These are phyloP conservation scores for Saccharomyces hybrid DNA, from an alignment of 1,139 yeast genomes.

Conservation along the genomic window DNA sequence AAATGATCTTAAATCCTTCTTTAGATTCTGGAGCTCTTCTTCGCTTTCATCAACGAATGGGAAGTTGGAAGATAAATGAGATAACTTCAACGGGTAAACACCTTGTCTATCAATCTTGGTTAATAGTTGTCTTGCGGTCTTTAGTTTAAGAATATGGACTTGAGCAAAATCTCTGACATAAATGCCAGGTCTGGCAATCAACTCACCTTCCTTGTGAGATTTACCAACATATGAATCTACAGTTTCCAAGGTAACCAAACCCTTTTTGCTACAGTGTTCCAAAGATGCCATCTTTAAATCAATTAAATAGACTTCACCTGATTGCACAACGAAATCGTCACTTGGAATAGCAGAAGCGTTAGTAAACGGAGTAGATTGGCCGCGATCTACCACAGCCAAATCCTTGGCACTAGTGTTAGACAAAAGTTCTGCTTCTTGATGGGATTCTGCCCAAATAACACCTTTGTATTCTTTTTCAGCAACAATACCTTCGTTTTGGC, in stretches of 20 bases:
- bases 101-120: slow-evolving; percentile 70
- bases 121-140: slow-evolving; percentile 65
- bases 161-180: slow-evolving; percentile 82
- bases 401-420: slow-evolving; percentile 38
- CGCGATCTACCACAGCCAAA: slow-evolving; percentile 35
- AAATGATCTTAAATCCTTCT: slow-evolving; percentile 48
- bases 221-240: slow-evolving; percentile 58
- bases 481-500: slow-evolving; percentile 87
- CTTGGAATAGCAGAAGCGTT: slow-evolving; percentile 51
- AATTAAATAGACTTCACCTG: slow-evolving; percentile 83
- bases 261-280: slow-evolving; percentile 46
- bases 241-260: slow-evolving; percentile 59
- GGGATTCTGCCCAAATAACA: slow-evolving; percentile 82
- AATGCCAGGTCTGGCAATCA: slow-evolving; percentile 61
- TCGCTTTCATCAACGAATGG: slow-evolving; percentile 42
- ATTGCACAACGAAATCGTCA: slow-evolving; percentile 63
- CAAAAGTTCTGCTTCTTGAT: slow-evolving; percentile 60
- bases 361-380: slow-evolving; percentile 27
- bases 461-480: slow-evolving; percentile 92
- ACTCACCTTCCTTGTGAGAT: slow-evolving; percentile 44
- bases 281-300: slow-evolving; percentile 78
- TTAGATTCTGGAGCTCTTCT: slow-evolving; percentile 39
- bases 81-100: slow-evolving; percentile 85
- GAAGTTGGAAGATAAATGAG: slow-evolving; percentile 53
- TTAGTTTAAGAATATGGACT: slow-evolving; percentile 66